Base-by-base conservation (phyloP, 2,329 filamentous ascomycete genomes). In the Aspergillus sp. region DNA sequence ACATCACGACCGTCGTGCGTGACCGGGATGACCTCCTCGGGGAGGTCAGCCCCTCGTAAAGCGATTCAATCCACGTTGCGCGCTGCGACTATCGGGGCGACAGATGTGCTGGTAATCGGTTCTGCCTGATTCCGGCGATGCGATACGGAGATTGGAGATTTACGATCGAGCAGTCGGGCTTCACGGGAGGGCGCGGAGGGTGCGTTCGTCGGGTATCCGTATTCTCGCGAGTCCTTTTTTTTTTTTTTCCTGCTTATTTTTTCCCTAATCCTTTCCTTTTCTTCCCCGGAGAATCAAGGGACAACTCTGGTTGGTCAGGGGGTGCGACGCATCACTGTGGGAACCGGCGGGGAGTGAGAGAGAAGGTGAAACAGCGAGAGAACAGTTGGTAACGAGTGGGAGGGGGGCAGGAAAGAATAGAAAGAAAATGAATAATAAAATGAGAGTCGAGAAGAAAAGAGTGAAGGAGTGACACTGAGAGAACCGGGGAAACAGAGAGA, bases 41-140 rank as follows among this genome's bases (percentile, higher is more conserved):
- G 63, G 66, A 69, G 66, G 65, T 66, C 66, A 68, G 62, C 63
- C 65, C 66, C 64, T 61, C 52, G 52, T 59, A 51, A 50, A 50
- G 55, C 55, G 52, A 56, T 60, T 61, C 55, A 62, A 66, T 66
- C 65, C 65, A 66, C 65, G 60, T 62, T 65, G 63, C 60, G 45
- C 59, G 57, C 9, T 53, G 50, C 52, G 54, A 54, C 55, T 33
- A 45, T 44, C 33, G 30, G 22, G 25, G 17, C 19, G 50, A 35
- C 44, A 49, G 47, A 39, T n/a, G n/a, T 37, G 6, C n/a, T 37
- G 17, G 7, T 37, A 15, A 37, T 37, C 9, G 33, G 33, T 37
- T 37, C 33, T 37, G 33, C 33, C 33, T 37, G 33, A 37, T 9
- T 15, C 33, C 33, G 33, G n/a, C 15, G 33, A 15, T 15, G 33